Percentiles rank a stretch among this genome's conserved stretches.
Conservation (phyloP, 2,329 filamentous ascomycete genomes). For the Ophiocordyceps camponoti-floridani region DNA sequence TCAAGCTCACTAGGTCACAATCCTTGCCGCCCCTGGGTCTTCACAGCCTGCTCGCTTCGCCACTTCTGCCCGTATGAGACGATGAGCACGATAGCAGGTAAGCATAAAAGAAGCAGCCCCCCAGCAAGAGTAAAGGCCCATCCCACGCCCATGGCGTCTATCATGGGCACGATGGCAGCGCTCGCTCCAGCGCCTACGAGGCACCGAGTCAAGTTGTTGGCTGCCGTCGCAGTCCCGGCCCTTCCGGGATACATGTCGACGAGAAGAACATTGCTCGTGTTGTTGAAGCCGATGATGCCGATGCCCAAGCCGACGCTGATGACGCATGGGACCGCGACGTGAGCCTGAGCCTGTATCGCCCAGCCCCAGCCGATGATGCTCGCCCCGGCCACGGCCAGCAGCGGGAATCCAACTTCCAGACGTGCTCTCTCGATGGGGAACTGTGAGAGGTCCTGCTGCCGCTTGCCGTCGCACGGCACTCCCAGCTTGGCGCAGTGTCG, state of each 20-base stretch:
- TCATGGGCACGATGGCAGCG: slow-evolving; percentile 33
- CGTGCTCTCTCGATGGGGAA: slow-evolving; percentile 35
- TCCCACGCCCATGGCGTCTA: slow-evolving; percentile 28
- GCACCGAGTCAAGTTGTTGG: slow-evolving; percentile 38
- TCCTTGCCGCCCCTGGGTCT: slow-evolving; percentile 1
- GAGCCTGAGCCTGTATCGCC: slow-evolving; percentile 23
- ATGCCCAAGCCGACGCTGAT: slow-evolving; percentile 27
- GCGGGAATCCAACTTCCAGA: slow-evolving; percentile 28
- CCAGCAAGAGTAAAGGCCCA: slow-evolving; percentile 33
- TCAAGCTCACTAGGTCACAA: slow-evolving; percentile 3
- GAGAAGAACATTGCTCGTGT: slow-evolving; percentile 31
- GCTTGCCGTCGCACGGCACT: slow-evolving; percentile 32
- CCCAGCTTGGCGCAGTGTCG: slow-evolving; percentile 37
- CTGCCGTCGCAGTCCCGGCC: slow-evolving; percentile 34
- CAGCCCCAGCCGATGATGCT: slow-evolving; percentile 33
- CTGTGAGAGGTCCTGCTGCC: slow-evolving; percentile 26
- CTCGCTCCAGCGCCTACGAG: slow-evolving; percentile 33
- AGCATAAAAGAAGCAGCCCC: slow-evolving; percentile 19
- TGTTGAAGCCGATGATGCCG: slow-evolving; percentile 35
- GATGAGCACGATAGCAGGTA: slow-evolving; percentile 21
- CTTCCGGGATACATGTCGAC: slow-evolving; percentile 35
- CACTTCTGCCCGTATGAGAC: slow-evolving; percentile 24
- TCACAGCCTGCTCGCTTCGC: slow-evolving; percentile 15
- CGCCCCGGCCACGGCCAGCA: slow-evolving; percentile 29
- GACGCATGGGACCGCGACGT: slow-evolving; percentile 27